phyloP scores from a whole-genome alignment of 108 stramenopile species.

The Schizochytrium sp. region DNA sequence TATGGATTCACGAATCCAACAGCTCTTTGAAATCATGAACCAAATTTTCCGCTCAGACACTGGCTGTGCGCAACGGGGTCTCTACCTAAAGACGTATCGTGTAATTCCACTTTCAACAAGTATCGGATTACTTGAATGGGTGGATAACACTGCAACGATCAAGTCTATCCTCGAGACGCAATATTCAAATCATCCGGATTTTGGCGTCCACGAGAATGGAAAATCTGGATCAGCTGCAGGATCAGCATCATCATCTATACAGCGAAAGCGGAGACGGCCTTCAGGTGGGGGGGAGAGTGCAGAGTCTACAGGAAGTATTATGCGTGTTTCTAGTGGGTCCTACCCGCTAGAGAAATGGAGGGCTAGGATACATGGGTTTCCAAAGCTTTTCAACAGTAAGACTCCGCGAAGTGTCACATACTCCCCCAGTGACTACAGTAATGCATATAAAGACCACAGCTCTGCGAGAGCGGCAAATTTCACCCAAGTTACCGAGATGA shows the following conservation, averaged over 20 bases:
- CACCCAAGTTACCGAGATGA: background rate
- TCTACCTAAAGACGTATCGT: constrained; percentile 66
- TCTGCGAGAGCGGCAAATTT: background rate
- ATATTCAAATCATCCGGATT: background rate
- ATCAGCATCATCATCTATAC: background rate
- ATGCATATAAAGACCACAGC: background rate
- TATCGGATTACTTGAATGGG: constrained; percentile 73
- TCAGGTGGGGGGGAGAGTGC: background rate
- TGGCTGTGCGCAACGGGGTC: constrained; percentile 65
- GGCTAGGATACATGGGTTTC: background rate
- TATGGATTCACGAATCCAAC: constrained; percentile 73
- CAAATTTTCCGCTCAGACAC: constrained; percentile 62
- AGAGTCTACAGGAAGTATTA: background rate
- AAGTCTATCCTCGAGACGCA: constrained; percentile 62
- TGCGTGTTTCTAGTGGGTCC: too few relatives aligned
- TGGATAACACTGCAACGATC: constrained; percentile 66
- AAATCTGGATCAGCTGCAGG: background rate
- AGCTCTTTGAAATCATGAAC: constrained; percentile 74
- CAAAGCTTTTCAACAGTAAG: background rate
- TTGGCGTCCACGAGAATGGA: background rate
- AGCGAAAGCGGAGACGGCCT: background rate
- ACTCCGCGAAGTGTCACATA: too few relatives aligned
- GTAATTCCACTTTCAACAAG: constrained; percentile 69
- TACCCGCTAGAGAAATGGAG: too few relatives aligned
- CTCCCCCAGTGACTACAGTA: background rate